A percentile compares a stretch with the other conserved stretches of the same genome.
Conservation (phyloP, 192 early-diverging fungal species). For the Podila verticillata region DNA sequence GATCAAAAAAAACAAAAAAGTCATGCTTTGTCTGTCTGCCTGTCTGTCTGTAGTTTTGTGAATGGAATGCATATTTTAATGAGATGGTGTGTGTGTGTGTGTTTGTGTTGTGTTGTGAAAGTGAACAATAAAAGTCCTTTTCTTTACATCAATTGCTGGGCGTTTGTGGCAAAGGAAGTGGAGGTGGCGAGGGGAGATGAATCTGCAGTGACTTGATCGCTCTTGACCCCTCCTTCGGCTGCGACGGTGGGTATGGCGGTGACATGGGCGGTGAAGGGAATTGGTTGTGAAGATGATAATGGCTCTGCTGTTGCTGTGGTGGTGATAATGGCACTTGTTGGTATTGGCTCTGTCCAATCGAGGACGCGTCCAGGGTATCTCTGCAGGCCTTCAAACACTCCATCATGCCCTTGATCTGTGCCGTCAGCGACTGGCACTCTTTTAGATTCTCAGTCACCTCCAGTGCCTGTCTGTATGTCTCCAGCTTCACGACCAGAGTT, state of each 20-base stretch:
- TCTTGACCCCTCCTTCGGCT: not conserved
- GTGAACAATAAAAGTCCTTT: not conserved
- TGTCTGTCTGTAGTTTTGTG: too few species aligned
- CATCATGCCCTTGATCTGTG: slow-evolving; percentile 38
- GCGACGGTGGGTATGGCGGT: not conserved
- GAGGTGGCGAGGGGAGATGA: not conserved
- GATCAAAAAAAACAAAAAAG: too few species aligned
- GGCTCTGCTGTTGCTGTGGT: not conserved
- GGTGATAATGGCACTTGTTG: not conserved
- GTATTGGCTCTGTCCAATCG: slow-evolving; percentile 2
- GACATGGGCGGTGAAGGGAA: not conserved
- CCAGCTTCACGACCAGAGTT: slow-evolving; percentile 20
- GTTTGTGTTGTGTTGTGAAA: not conserved
- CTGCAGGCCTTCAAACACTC: slow-evolving; percentile 45
- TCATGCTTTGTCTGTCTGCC: too few species aligned
- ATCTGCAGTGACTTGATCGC: not conserved
- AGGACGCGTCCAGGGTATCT: slow-evolving; percentile 13
- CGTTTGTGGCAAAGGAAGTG: not conserved
- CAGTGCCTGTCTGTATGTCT: slow-evolving; percentile 33
- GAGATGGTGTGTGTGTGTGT: too few species aligned
- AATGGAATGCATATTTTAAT: too few species aligned
- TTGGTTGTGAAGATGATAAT: not conserved
- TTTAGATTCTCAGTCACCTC: slow-evolving; percentile 36
- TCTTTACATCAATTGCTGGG: not conserved
- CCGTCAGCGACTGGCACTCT: slow-evolving; percentile 22